Percentiles rank a stretch among this genome's conserved stretches.
Evolutionary conservation across 345 rosid species (phyloP).

Genomic region (Passiflora organensis): DNA sequence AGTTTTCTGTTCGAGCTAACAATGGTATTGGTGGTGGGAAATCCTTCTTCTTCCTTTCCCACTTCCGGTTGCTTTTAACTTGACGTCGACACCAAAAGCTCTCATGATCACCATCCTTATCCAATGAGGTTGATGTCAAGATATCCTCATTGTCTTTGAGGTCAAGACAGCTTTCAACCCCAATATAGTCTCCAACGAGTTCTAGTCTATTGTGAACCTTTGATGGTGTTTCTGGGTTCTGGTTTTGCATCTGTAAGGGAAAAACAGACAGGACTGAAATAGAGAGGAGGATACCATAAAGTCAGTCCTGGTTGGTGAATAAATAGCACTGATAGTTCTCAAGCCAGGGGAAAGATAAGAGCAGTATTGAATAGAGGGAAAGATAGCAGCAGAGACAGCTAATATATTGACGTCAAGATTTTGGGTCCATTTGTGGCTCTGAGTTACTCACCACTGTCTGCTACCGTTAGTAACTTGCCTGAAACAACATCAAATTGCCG

Average conservation of each 20-base stretch:
- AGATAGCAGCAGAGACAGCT: slow-evolving; percentile 34
- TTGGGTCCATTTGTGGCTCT: slow-evolving; percentile 17
- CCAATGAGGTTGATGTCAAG: background rate
- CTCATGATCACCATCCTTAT: background rate
- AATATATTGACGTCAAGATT: slow-evolving; percentile 25
- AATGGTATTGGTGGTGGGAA: slow-evolving; percentile 66
- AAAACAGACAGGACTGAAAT: background rate
- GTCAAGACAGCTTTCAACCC: slow-evolving; percentile 73
- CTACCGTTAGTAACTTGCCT: slow-evolving; percentile 5
- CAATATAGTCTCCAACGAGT: slow-evolving; percentile 61
- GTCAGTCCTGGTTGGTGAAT: background rate
- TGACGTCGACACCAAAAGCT: background rate
- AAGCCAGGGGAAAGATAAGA: slow-evolving; percentile 14
- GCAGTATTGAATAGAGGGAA: slow-evolving; percentile 23
- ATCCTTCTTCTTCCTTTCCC: slow-evolving; percentile 33
- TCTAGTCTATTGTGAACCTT: background rate
- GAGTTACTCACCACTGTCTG: slow-evolving; percentile 10
- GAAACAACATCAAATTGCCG: background rate
- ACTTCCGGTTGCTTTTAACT: background rate
- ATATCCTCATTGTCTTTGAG: slow-evolving; percentile 25
- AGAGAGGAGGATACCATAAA: background rate
- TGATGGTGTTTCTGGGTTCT: background rate
- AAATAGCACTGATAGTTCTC: background rate
- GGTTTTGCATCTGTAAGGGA: background rate
- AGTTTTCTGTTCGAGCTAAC: slow-evolving; percentile 52